Evolutionary conservation across 768 basidiomycete genomes (phyloP), one percentile per base, ranked within the genome.

Genomic region (Lentinula sp.): DNA sequence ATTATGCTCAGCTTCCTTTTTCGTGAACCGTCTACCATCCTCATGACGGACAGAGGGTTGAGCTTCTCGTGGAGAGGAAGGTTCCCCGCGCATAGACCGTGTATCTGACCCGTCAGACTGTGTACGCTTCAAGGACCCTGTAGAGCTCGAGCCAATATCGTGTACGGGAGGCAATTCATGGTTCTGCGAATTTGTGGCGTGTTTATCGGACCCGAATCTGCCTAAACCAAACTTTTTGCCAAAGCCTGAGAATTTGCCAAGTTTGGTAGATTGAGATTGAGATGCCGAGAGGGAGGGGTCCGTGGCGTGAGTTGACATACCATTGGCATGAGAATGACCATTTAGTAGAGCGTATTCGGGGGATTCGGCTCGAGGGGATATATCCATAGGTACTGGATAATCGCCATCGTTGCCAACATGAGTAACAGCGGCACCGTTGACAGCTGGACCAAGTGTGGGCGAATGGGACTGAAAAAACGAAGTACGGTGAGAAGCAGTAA

Each of bases 101-200:
- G 84, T 84, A 71, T 89, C 88, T 33, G 86, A 87, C 68, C 90
- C 89, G 23, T 85, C 83, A 16, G 91, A 90, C 65, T 90, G 85
- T 23, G 88, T 81, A 60, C 91, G 87, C 72, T 93, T 93, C 70
- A 90, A 56, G 13, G 86, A 85, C 32, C 87, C 81, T 4, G 81
- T 82, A 59, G 81, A 83, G 62, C 73, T 77, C 20, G 79, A 74
- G 23, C 83, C 75, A 10, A 37, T 4, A 16, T 93, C 90, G 48
- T 91, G 89, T 41, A 91, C 84, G 39, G 90, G 87, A 41, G 90
- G 84, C 7, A 91, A 75, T 6, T 74, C 71, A 55, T 79, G 78
- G 61, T 83, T 84, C 67, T 85, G 85, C 67, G 85, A 77, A 77
- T 67, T 90, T 90, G 69, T 92, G 90, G 45, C 82, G 79, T 35